Conservation (phyloP, 192 early-diverging fungal genomes). For the Cladochytrium replicatum region DNA sequence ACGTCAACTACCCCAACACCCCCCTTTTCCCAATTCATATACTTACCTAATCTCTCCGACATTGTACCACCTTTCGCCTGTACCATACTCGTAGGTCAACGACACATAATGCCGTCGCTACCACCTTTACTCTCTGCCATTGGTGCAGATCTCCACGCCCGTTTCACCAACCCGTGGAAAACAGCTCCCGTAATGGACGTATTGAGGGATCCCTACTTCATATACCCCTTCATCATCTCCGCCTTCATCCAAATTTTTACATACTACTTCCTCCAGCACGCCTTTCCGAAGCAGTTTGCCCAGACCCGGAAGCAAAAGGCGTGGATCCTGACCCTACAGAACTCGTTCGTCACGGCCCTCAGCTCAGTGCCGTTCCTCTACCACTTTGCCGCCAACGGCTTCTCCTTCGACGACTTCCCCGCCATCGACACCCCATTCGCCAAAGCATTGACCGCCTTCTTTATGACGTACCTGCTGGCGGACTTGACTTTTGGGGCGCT, state of each 20-base stretch:
- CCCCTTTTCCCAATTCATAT: no score
- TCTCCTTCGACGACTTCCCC: constrained; percentile 11
- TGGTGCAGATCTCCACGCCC: no score
- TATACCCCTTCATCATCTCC: constrained; percentile 5
- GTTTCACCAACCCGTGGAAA: no score
- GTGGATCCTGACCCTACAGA: constrained; percentile 36
- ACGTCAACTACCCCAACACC: no score
- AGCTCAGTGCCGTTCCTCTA: constrained; percentile 23
- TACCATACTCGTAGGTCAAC: no score
- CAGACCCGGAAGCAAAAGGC: constrained; percentile 34
- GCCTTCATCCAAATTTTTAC: constrained; percentile 5
- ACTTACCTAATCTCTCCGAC: no score
- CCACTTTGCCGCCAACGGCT: constrained; percentile 2
- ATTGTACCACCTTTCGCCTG: no score
- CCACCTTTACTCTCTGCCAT: no score
- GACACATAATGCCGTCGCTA: no score
- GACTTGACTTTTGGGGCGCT: constrained; percentile 44
- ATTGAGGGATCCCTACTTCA: constrained; percentile 4
- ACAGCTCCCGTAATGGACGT: constrained; percentile 3
- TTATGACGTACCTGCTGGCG: constrained; percentile 40
- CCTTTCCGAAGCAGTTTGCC: constrained; percentile 16
- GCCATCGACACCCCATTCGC: constrained; percentile 14
- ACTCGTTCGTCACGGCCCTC: constrained; percentile 18
- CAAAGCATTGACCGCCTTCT: constrained; percentile 33
- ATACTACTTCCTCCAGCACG: constrained; percentile 2